Base-by-base conservation (phyloP, 495 filamentous ascomycete species). In the Penicillium bovifimosum region DNA sequence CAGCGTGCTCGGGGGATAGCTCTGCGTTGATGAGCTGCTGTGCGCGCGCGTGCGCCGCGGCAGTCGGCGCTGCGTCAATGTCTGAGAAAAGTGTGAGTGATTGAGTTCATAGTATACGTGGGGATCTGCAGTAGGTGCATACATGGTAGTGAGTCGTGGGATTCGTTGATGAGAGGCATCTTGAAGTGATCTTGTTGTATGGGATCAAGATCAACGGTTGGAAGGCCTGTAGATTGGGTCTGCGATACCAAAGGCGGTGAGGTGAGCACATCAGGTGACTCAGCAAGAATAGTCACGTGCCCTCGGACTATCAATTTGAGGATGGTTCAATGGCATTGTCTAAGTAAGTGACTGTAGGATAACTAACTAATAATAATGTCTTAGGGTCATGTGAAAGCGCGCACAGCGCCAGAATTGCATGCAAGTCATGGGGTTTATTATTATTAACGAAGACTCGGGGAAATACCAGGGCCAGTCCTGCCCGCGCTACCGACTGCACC, bases 101-200 rank as follows among this genome's bases (percentile, higher is more conserved):
- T 14, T 42, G 17, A 9, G 8, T 3, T 41, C 47, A 9, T 35
- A 42, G 20, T 18, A 27, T 11, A 29, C 8, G 13, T 48, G 34
- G 8, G 18, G 20, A 31, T 17, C 26, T 32, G 29, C 2, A 28
- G 20, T 45, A 24, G 38, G 6, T 26, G 48, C 60, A 38, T 83
- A 91, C 88, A 95, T 17, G 88, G 90, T 13, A 95, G 83, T 11
- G 88, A 95, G 63, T 95, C 90, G 71, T 92, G 86, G 36, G 80
- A 77, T 56, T 81, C 80, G 43, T 79, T 81, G 52, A 87, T 85
- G 47, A 88, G 76, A 50, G 87, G 78, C 85, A 90, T 87, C 47
- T 59, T 69, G 59, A 31, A 35, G 36, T 14, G 28, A 24, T 41
- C 5, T 41, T 36, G 14, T 31, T 36, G 46, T 48, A 33, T 33